phyloP scores from a whole-genome alignment of 2,329 filamentous ascomycete species.

The Monosporascus sp. region DNA sequence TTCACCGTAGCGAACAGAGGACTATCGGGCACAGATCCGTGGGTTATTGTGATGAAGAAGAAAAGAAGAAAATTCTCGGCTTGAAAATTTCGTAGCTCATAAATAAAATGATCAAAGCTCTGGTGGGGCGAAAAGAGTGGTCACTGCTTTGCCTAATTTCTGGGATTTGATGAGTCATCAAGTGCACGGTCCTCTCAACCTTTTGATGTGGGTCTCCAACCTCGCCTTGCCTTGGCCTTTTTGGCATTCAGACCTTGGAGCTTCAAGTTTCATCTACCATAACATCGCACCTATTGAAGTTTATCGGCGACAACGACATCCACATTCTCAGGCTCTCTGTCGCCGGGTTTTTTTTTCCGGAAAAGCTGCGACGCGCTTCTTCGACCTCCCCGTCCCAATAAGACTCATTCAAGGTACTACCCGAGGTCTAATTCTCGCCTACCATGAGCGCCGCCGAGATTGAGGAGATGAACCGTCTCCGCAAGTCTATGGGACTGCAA shows the following conservation, averaged over 20 bases:
- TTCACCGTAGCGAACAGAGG: conserved; percentile 55
- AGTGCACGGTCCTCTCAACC: not conserved
- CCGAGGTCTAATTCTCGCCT: conserved; percentile 1
- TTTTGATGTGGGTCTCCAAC: too few relatives aligned
- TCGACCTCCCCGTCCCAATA: not conserved
- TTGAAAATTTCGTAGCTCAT: conserved; percentile 14
- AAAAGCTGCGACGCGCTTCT: too few relatives aligned
- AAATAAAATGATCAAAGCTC: conserved; percentile 1
- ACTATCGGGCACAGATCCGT: conserved; percentile 84
- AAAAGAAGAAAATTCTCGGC: conserved; percentile 30
- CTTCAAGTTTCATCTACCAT: too few relatives aligned
- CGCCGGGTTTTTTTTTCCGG: too few relatives aligned
- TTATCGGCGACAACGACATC: too few relatives aligned
- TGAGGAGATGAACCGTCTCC: conserved; percentile 90
- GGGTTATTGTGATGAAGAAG: conserved; percentile 34
- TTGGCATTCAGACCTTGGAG: too few relatives aligned
- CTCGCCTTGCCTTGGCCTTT: too few relatives aligned
- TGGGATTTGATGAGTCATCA: not conserved
- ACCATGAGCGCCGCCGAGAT: conserved; percentile 67
- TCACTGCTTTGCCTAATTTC: not conserved
- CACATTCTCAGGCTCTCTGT: too few relatives aligned
- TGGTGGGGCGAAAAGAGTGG: not conserved
- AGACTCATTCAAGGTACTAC: not conserved
- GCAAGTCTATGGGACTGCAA: conserved; percentile 82
- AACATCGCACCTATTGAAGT: too few relatives aligned